These are phyloP conservation scores for Magnaporthales sp. DNA, from an alignment of 2,329 filamentous ascomycete genomes.

Conservation along the genomic window DNA sequence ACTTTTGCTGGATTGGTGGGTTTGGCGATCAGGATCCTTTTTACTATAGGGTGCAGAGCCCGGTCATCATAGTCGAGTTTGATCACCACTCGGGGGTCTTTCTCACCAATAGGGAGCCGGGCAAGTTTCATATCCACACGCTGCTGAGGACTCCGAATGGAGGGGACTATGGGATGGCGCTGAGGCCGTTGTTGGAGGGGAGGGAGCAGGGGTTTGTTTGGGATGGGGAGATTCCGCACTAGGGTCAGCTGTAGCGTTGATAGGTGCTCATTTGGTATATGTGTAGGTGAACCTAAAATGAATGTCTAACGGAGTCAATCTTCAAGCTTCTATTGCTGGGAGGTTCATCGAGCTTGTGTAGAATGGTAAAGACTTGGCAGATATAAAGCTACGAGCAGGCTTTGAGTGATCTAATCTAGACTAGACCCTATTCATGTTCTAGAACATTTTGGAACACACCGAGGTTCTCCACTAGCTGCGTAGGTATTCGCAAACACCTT, in stretches of 20 bases:
- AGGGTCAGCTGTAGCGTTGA: neutral
- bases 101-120: constrained; percentile 61
- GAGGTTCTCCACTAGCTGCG: constrained; percentile 12
- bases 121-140: constrained; percentile 74
- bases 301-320: no score
- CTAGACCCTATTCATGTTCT: neutral
- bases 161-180: constrained; percentile 63
- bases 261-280: neutral
- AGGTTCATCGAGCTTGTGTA: no score
- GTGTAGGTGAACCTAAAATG: no score
- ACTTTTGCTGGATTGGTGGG: constrained; percentile 72
- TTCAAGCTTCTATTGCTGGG: neutral
- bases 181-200: constrained; percentile 28
- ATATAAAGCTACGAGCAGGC: neutral
- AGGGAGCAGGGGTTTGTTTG: constrained; percentile 31
- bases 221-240: constrained; percentile 20
- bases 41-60: constrained; percentile 71
- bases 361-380: neutral
- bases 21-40: constrained; percentile 60
- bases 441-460: neutral
- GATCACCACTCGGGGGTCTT: constrained; percentile 77
- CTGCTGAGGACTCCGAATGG: constrained; percentile 63
- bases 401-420: neutral
- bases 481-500: constrained; percentile 36
- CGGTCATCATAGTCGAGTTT: constrained; percentile 67